Evolutionary conservation across 1,139 yeast genomes (phyloP), one percentile per base, ranked within the genome.

Genomic region (Suhomyces atakaporum): DNA sequence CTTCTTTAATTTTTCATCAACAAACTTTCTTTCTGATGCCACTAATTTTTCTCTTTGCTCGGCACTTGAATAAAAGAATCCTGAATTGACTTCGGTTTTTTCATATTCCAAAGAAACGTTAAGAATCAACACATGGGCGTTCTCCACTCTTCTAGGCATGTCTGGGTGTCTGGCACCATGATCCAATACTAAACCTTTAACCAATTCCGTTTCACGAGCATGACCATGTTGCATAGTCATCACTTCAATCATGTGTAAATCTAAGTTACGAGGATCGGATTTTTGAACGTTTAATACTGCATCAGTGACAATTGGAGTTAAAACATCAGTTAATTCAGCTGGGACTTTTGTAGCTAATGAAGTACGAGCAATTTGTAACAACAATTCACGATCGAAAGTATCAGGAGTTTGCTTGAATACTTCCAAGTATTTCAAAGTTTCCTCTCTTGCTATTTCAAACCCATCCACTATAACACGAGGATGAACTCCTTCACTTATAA

Each of bases 141-240:
- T 87, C 49, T 79, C 78, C 15, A 92, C 84, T 39, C 81, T 68
- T 51, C 81, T 85, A 40, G 98, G 98, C 99, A 94, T 94, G 62
- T 92, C 98, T 27, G 99, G 99, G 69, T 94, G 98, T 60, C 99
- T 81, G 11, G 97, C 97, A 45, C 99, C 99, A 60, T 94, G 99
- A 60, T 94, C 99, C 49, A 94, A 75, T 25, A 92, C 97, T 50
- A 94, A 76, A 29, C 99, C 99, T 52, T 77, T 81, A 47, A 94
- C 73, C 46, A 94, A 78, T 52, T 77, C 77, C 14, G 98, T 90
- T 42, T 90, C 95, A 45, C 80, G 77, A 30, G 94, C 87, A 29
- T 84, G 75, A 47, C 90, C 85, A 55, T 86, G 94, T 75, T 92
- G 97, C 97, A 94, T 94, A 50, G 95, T 84, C 92, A 92, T 92